Conservation (phyloP, 768 basidiomycete species). For the Sarcodon aspratus region DNA sequence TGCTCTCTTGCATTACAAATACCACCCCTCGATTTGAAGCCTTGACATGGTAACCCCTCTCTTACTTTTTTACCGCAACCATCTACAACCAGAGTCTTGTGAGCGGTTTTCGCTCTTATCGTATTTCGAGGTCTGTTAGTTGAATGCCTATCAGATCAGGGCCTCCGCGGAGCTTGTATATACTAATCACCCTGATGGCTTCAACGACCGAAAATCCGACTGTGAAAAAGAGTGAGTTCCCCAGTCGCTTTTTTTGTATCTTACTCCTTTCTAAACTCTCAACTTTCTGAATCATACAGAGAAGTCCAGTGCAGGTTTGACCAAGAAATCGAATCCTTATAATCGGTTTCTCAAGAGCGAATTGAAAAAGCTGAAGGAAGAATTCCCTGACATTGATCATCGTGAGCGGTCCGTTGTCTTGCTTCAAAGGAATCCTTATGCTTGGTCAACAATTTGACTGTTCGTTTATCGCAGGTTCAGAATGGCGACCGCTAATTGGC, state of each 20-base stretch:
- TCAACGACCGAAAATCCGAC: conserved; percentile 9
- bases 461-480: conserved; percentile 31
- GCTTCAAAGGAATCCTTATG: not conserved
- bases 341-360: conserved; percentile 78
- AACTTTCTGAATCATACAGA: conserved; percentile 18
- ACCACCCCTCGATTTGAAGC: not conserved
- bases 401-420: conserved; percentile 48
- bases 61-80: not conserved
- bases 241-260: not conserved
- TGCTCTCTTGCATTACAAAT: too few species aligned
- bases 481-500: conserved; percentile 68
- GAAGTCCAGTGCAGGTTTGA: conserved; percentile 41
- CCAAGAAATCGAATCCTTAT: conserved; percentile 58
- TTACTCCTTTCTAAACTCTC: not conserved
- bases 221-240: conserved; percentile 13
- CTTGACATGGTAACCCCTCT: not conserved
- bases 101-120: too few species aligned
- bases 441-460: conserved; percentile 3
- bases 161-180: too few species aligned
- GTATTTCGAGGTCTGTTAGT: too few species aligned
- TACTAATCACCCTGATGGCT: conserved; percentile 4
- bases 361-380: conserved; percentile 69
- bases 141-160: too few species aligned
- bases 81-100: not conserved
- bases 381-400: conserved; percentile 60